Evolutionary conservation across 1,284 basidiomycete species (phyloP).

Genomic region (Melampsora occidentalis): DNA sequence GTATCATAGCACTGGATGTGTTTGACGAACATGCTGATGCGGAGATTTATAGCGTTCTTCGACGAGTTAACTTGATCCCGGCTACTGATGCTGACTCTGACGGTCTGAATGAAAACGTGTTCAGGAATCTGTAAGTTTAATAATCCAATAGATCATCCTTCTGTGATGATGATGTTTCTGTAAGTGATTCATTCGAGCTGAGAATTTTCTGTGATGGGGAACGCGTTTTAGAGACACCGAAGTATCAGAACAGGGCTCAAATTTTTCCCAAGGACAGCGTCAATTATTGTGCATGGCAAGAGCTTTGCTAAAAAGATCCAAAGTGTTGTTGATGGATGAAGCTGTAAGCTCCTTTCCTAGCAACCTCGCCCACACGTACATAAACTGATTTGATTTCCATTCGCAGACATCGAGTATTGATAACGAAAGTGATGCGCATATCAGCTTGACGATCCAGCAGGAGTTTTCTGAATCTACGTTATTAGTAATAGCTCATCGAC

Average conservation of each 20-base stretch:
- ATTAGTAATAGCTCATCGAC: slow-evolving; percentile 61
- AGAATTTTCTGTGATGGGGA: background rate
- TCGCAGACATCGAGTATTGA: slow-evolving; percentile 60
- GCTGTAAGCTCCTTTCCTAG: slow-evolving; percentile 45
- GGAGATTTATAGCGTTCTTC: slow-evolving; percentile 82
- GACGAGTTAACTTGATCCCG: slow-evolving; percentile 76
- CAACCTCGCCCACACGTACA: slow-evolving; percentile 30
- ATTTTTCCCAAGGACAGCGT: slow-evolving; percentile 85
- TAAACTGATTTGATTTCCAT: slow-evolving; percentile 38
- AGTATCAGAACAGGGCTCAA: slow-evolving; percentile 65
- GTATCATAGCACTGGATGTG: slow-evolving; percentile 69
- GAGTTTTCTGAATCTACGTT: slow-evolving; percentile 67
- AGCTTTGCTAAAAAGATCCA: slow-evolving; percentile 71
- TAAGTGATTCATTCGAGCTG: slow-evolving; percentile 52
- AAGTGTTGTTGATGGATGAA: slow-evolving; percentile 76
- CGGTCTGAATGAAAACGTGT: slow-evolving; percentile 58
- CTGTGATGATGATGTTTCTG: slow-evolving; percentile 58
- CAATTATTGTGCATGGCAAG: slow-evolving; percentile 80
- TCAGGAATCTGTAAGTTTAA: slow-evolving; percentile 63
- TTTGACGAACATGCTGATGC: slow-evolving; percentile 81
- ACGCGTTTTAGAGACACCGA: slow-evolving; percentile 46
- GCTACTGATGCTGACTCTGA: slow-evolving; percentile 54
- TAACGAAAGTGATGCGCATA: slow-evolving; percentile 69
- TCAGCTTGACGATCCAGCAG: slow-evolving; percentile 63
- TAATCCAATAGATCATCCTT: slow-evolving; percentile 48